Conservation (phyloP, 768 basidiomycete genomes). For the Sporobolomyces roseus region DNA sequence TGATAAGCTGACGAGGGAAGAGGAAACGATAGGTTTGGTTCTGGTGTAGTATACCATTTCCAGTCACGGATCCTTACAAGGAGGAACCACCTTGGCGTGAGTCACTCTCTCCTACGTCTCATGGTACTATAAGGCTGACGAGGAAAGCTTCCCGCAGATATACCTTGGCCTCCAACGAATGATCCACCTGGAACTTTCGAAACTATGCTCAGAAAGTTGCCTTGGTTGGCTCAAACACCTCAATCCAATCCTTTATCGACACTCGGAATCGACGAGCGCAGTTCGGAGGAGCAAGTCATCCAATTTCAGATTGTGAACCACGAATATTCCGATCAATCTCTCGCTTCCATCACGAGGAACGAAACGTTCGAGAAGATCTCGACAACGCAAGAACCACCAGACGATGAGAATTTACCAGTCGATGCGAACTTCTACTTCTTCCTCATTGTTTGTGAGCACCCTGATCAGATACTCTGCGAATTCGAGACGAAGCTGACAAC, state of each 20-base stretch:
- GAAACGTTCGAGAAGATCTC: too few relatives aligned
- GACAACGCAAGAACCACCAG: too few relatives aligned
- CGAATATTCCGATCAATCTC: background rate
- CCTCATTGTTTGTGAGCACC: slow-evolving; percentile 47
- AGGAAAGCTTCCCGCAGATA: slow-evolving; percentile 31
- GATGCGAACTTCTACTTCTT: slow-evolving; percentile 53
- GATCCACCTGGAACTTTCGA: background rate
- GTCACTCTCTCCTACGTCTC: background rate
- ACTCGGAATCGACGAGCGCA: too few relatives aligned
- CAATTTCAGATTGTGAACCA: too few relatives aligned
- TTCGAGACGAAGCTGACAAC: background rate
- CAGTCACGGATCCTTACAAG: slow-evolving; percentile 49
- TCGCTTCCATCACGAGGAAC: too few relatives aligned
- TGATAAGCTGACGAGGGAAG: too few relatives aligned
- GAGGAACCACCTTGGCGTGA: slow-evolving; percentile 46
- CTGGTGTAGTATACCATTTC: slow-evolving; percentile 53
- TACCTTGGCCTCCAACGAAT: slow-evolving; percentile 11
- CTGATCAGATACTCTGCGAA: background rate
- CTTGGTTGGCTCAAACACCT: too few relatives aligned
- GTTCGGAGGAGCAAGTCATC: too few relatives aligned
- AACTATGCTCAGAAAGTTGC: background rate
- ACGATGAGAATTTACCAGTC: slow-evolving; percentile 44
- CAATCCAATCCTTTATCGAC: too few relatives aligned
- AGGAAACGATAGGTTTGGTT: slow-evolving; percentile 48
- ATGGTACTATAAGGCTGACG: too few relatives aligned